Evolutionary conservation across 2,329 filamentous ascomycete species (phyloP).

Genomic region (Pochonia chlamydosporia): DNA sequence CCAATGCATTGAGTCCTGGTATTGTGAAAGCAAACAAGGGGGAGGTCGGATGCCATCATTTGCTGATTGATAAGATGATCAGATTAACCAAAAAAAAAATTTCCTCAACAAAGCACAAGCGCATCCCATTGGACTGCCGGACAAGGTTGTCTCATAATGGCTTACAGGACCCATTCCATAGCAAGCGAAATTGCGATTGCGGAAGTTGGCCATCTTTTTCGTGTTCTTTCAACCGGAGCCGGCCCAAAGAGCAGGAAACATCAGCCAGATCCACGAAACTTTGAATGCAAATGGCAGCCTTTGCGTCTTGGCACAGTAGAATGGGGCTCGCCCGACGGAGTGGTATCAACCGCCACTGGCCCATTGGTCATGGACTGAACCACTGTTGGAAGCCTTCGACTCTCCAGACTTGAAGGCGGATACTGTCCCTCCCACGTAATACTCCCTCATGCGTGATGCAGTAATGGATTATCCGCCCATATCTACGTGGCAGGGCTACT

Average conservation of each 20-base stretch:
- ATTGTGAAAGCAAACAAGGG: neutral
- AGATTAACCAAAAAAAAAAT: conserved; percentile 3
- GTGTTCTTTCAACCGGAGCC: neutral
- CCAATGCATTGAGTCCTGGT: neutral
- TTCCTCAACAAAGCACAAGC: neutral
- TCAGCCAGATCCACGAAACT: no score
- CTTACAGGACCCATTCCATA: neutral
- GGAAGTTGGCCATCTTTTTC: neutral
- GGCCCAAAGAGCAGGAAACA: neutral
- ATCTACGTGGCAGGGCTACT: no score
- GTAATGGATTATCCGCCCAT: no score
- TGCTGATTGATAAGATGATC: conserved; percentile 12
- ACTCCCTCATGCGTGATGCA: no score
- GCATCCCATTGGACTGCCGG: neutral
- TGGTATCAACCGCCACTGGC: no score
- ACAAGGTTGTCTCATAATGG: neutral
- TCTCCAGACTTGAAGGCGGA: no score
- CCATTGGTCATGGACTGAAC: no score
- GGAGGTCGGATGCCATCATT: neutral
- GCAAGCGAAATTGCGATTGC: neutral
- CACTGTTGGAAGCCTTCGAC: no score
- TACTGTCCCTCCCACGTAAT: no score
- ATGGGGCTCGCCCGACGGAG: no score
- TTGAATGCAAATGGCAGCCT: no score
- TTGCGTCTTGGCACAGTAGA: no score